Evolutionary conservation across 352 stramenopile genomes (phyloP).

Genomic region (Phytopythium kandeliae): DNA sequence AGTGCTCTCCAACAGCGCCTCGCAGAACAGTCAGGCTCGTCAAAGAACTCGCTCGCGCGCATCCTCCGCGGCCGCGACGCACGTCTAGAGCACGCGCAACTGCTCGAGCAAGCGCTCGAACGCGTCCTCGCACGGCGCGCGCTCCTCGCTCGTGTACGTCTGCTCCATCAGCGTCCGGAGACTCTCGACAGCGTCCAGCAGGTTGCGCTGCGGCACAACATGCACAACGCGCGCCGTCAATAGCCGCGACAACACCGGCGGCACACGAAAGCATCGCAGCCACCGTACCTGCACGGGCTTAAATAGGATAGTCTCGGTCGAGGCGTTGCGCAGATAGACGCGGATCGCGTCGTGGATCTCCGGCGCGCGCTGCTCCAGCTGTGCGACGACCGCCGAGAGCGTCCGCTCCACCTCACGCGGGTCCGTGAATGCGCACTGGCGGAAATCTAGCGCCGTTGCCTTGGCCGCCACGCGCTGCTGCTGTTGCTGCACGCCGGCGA

Average conservation of each 20-base stretch:
- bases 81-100: conserved; percentile 29
- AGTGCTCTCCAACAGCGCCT: neutral
- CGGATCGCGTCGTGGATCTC: conserved; percentile 53
- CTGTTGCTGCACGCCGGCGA: conserved; percentile 37
- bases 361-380: conserved; percentile 35
- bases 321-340: conserved; percentile 72
- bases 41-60: too few relatives aligned
- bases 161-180: conserved; percentile 55
- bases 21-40: too few relatives aligned
- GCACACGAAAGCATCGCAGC: neutral
- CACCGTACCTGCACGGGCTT: conserved; percentile 67
- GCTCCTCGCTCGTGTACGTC: conserved; percentile 45
- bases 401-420: conserved; percentile 38
- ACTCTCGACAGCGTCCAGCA: conserved; percentile 59
- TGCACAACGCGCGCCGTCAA: neutral
- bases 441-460: conserved; percentile 29
- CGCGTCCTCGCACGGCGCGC: conserved; percentile 29
- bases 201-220: conserved; percentile 36
- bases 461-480: conserved; percentile 13
- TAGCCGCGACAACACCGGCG: too few relatives aligned
- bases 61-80: neutral
- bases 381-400: conserved; percentile 29
- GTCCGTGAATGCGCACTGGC: conserved; percentile 35
- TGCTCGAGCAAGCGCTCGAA: conserved; percentile 41
- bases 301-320: conserved; percentile 79